Percentiles rank a stretch among this genome's conserved stretches.
Evolutionary conservation across 2,329 filamentous ascomycete species (phyloP).

Genomic region (Paracorniculantispora psalliotae): DNA sequence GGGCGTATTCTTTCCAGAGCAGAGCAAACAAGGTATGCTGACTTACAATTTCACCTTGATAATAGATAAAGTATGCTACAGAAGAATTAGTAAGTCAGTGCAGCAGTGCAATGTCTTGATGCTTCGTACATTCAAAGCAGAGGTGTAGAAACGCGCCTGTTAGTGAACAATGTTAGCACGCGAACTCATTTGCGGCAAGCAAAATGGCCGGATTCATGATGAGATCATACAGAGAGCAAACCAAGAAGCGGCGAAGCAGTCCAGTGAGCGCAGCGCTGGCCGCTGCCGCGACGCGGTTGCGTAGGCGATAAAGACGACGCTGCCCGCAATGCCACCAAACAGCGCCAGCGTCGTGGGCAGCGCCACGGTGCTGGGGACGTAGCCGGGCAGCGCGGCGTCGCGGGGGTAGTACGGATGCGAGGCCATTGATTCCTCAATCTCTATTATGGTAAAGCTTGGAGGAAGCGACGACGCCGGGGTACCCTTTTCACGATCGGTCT

Average conservation of each 20-base stretch:
- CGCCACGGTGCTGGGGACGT: constrained; percentile 35
- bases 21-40: constrained; percentile 73
- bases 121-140: constrained; percentile 66
- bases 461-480: no score
- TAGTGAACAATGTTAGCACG: neutral
- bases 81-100: neutral
- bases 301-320: constrained; percentile 26
- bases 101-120: neutral
- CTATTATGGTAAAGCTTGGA: no score
- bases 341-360: constrained; percentile 30
- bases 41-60: constrained; percentile 60
- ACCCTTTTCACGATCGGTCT: no score
- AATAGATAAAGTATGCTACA: constrained; percentile 67
- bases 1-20: constrained; percentile 88
- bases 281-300: constrained; percentile 27
- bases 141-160: constrained; percentile 66
- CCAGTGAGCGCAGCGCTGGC: constrained; percentile 21
- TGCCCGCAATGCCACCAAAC: constrained; percentile 31
- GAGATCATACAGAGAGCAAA: constrained; percentile 48
- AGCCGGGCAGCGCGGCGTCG: constrained; percentile 32
- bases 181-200: no score
- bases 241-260: constrained; percentile 46
- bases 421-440: neutral
- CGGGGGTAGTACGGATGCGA: constrained; percentile 42
- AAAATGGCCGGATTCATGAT: neutral